Evolutionary conservation across 257 asterid species (phyloP), one percentile per base, ranked within the genome.

Genomic region (Plectranthus barbatus): DNA sequence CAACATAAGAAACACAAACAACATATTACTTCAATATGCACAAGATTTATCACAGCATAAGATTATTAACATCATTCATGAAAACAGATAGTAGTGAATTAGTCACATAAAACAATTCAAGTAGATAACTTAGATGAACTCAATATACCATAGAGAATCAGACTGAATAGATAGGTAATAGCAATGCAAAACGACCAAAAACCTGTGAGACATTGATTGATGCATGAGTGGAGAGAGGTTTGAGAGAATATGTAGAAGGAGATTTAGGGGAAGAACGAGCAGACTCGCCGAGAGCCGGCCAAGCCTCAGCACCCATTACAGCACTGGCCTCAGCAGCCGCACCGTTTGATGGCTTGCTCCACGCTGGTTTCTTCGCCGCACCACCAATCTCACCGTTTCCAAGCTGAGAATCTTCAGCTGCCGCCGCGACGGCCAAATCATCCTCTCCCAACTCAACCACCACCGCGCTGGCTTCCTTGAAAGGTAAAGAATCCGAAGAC

Each of bases 271-370:
- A 75, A 49, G 83, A 83, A 70, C 86, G 82, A 41, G 95, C 82
- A n/a, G 86, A 82, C 51, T 84, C 90, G 1, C 86, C 77, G 2
- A 89, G 86, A 65, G 90, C 85, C 55, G 97, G 97, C 97, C 97
- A 89, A 53, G 84, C 74, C 23, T 68, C 82, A 5, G 89, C 95
- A 23, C 83, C 89, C 91, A 89, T 86, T n/a, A 89, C 91, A 33
- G 75, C 76, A 72, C 80, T 70, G 23, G 62, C 70, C 24, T 77
- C 95, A 31, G 79, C 85, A 23, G 62, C 70, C 24, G 76, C 95
- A 31, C 80, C 85, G 42, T 67, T 74, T 0, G 80, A 71, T 7
- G 95, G 90, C 72, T 71, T 81, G 69, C 72, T 87, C 93, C 95
- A 87, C 8, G 66, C 95, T 9, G 77, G 78, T 62, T 77, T 84